Percentiles rank a stretch among this genome's conserved stretches.
Conservation (phyloP, 208 protist genomes). For the Trypanosoma mega region DNA sequence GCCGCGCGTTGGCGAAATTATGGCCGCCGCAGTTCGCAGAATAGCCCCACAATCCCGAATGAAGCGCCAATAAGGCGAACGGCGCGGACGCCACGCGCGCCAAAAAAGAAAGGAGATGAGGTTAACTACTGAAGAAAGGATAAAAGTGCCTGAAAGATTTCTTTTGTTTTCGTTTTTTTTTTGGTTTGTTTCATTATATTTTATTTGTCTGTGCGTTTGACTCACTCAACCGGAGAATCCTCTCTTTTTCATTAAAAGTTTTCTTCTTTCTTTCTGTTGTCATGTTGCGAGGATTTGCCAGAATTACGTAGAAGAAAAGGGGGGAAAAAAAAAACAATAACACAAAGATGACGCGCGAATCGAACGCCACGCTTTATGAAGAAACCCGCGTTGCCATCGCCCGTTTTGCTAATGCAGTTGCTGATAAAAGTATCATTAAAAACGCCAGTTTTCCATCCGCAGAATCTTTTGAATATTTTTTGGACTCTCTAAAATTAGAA, state of each 20-base stretch:
- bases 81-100: too few species aligned
- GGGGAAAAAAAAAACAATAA: not conserved
- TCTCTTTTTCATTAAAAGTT: not conserved
- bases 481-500: conserved; percentile 18
- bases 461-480: conserved; percentile 9
- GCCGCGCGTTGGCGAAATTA: too few species aligned
- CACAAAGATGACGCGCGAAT: not conserved
- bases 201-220: too few species aligned
- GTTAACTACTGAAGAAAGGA: too few species aligned
- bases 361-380: conserved; percentile 1
- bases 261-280: conserved; percentile 1
- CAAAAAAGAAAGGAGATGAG: too few species aligned
- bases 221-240: too few species aligned
- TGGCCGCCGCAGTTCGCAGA: too few species aligned
- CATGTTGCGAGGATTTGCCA: not conserved
- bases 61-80: too few species aligned
- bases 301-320: not conserved
- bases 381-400: not conserved
- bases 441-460: not conserved
- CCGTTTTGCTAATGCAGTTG: not conserved
- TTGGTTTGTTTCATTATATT: too few species aligned
- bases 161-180: too few species aligned
- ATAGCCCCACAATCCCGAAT: too few species aligned
- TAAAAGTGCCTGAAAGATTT: too few species aligned
- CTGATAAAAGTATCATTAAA: not conserved